A percentile compares a stretch with the other conserved stretches of the same genome.
These are phyloP conservation scores for Dactylellina haptotyla DNA, from an alignment of 2,329 filamentous ascomycete genomes.

Conservation along the genomic window DNA sequence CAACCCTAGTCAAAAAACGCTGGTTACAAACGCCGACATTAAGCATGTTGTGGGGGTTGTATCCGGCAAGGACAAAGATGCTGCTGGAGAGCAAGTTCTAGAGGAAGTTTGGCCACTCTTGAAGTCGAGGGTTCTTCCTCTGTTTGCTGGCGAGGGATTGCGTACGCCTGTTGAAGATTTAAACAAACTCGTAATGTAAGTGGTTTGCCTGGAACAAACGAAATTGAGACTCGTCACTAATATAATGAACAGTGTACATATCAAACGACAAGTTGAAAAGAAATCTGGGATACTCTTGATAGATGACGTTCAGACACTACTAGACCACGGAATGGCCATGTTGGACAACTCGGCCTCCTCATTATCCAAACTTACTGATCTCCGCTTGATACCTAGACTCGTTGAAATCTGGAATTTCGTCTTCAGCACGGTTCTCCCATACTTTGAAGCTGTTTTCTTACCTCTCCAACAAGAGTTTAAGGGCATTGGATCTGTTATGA, in stretches of 20 bases:
- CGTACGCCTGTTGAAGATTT: conserved; percentile 84
- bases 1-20: conserved; percentile 65
- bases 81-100: conserved; percentile 62
- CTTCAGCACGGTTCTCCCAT: conserved; percentile 88
- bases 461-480: conserved; percentile 93
- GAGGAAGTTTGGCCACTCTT: conserved; percentile 87
- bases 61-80: conserved; percentile 82
- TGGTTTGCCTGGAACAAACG: conserved; percentile 15
- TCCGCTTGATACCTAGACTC: conserved; percentile 80
- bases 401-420: conserved; percentile 95
- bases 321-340: conserved; percentile 83
- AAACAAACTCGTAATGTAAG: conserved; percentile 76
- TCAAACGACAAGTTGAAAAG: conserved; percentile 79
- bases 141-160: conserved; percentile 84
- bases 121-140: conserved; percentile 77
- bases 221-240: not conserved
- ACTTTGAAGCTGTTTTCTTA: conserved; percentile 93
- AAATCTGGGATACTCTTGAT: conserved; percentile 76
- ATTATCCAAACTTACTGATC: conserved; percentile 74
- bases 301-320: conserved; percentile 78
- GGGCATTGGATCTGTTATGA: conserved; percentile 82
- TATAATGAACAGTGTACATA: conserved; percentile 68
- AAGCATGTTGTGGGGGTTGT: conserved; percentile 79
- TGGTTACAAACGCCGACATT: conserved; percentile 76
- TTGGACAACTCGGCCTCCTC: conserved; percentile 81